phyloP scores from a whole-genome alignment of 2,329 filamentous ascomycete species.

The Celoporthe dispersa region DNA sequence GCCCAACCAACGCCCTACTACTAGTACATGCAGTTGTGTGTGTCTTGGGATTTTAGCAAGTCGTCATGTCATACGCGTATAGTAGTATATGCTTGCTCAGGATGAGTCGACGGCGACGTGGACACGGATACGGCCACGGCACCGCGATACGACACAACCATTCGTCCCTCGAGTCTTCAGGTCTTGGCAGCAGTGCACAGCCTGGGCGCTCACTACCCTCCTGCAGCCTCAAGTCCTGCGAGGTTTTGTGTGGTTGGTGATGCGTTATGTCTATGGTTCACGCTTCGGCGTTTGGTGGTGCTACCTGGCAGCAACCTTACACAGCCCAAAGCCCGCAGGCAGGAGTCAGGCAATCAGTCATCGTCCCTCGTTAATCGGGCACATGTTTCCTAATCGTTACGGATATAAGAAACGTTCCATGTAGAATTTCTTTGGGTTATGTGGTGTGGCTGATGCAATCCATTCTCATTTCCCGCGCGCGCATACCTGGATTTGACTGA shows the following conservation, averaged over 20 bases:
- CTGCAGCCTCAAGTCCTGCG: neutral
- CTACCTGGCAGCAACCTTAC: slow-evolving; percentile 13
- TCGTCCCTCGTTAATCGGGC: neutral
- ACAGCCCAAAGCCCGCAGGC: slow-evolving; percentile 1
- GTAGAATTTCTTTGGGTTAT: neutral
- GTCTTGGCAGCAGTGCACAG: slow-evolving; percentile 1
- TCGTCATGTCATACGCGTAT: slow-evolving; percentile 12
- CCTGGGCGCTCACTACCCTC: neutral
- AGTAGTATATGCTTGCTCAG: neutral
- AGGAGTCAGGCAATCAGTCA: neutral
- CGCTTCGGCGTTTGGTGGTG: neutral
- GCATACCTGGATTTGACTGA: neutral
- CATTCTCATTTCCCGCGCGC: neutral
- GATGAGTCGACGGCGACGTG: slow-evolving; percentile 20
- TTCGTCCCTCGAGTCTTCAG: neutral
- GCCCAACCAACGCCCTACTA: neutral
- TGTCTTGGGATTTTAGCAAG: neutral
- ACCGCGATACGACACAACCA: neutral
- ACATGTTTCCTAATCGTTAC: neutral
- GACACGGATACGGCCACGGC: neutral
- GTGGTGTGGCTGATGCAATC: neutral
- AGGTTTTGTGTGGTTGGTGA: neutral
- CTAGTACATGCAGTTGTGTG: neutral
- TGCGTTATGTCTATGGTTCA: neutral
- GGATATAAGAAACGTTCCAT: slow-evolving; percentile 6